Percentiles rank a stretch among this genome's conserved stretches.
Conservation (phyloP, 805 yeast genomes). For the Wickerhamiella sergipiensis region DNA sequence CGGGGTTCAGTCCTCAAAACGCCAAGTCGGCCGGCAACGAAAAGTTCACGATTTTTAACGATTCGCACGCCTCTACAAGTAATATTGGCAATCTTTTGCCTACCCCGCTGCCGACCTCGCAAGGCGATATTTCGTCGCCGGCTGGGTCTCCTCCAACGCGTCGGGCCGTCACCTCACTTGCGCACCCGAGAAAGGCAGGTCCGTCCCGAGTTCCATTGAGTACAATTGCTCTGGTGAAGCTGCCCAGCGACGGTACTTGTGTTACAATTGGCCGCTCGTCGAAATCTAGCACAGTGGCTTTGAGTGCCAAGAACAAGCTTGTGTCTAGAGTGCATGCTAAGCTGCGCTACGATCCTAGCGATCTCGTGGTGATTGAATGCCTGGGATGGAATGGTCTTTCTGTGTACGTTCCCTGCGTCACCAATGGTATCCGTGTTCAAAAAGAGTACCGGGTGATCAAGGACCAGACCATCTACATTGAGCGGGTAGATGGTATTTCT, state of each 20-base stretch:
- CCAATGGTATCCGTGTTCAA: conserved; percentile 8
- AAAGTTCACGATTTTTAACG: conserved; percentile 6
- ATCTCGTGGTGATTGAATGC: conserved; percentile 46
- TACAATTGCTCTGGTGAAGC: conserved; percentile 1
- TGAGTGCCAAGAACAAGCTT: conserved; percentile 35
- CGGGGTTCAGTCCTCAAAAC: conserved; percentile 6
- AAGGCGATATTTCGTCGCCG: conserved; percentile 1
- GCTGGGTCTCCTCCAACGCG: not conserved
- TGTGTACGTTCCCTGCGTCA: conserved; percentile 43
- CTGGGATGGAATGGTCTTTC: conserved; percentile 72
- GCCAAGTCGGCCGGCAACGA: not conserved
- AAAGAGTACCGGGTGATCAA: conserved; percentile 39
- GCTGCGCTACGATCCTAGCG: conserved; percentile 31
- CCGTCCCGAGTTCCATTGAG: conserved; percentile 1
- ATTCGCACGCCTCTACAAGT: not conserved
- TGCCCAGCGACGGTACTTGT: conserved; percentile 2
- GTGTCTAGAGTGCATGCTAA: conserved; percentile 57
- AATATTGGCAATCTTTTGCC: not conserved
- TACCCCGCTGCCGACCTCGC: conserved; percentile 8
- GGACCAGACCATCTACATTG: conserved; percentile 52
- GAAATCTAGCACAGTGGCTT: conserved; percentile 37
- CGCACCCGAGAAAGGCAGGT: not conserved
- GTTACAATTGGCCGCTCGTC: conserved; percentile 58
- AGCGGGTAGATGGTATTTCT: conserved; percentile 45
- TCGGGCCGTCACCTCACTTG: not conserved